Evolutionary conservation across 2,329 filamentous ascomycete species (phyloP).

Genomic region (Dothidotthia symphoricarpi): DNA sequence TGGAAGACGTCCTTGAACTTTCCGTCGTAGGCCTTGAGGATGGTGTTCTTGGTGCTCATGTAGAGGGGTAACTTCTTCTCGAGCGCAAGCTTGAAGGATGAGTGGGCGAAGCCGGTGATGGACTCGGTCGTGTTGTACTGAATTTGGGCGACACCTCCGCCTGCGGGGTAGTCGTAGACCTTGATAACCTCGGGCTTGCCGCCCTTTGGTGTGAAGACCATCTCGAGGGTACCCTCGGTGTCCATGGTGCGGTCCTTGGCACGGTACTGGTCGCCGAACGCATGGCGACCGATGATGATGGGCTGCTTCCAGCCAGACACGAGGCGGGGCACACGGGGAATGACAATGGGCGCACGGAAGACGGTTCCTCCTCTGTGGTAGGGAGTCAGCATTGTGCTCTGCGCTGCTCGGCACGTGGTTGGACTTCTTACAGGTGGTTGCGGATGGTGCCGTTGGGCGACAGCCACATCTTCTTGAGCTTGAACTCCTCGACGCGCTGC

Average conservation of each 20-base stretch:
- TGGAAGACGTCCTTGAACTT: constrained; percentile 99
- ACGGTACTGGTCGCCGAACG: constrained; percentile 97
- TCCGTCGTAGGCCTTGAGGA: constrained; percentile 97
- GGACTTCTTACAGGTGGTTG: constrained; percentile 56
- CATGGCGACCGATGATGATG: constrained; percentile 98
- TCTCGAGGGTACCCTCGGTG: constrained; percentile 82
- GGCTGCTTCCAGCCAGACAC: constrained; percentile 98
- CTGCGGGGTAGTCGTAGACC: constrained; percentile 84
- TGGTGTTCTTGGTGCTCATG: constrained; percentile 99
- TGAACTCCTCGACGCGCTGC: constrained; percentile 93
- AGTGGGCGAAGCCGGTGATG: constrained; percentile 91
- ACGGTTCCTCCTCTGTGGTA: constrained; percentile 75
- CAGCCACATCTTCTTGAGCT: constrained; percentile 99
- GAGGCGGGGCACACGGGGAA: constrained; percentile 85
- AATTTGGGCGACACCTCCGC: constrained; percentile 85
- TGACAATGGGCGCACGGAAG: constrained; percentile 98
- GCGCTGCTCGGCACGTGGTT: not conserved
- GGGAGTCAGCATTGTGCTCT: constrained; percentile 18
- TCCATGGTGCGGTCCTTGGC: constrained; percentile 87
- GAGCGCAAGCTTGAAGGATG: constrained; percentile 92
- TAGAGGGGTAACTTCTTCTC: constrained; percentile 88
- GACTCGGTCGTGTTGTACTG: constrained; percentile 99
- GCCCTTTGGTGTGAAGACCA: constrained; percentile 86
- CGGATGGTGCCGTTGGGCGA: constrained; percentile 89
- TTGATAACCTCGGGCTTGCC: constrained; percentile 81